Conservation (phyloP, 441 rosid genomes). For the Jatropha podagrica region DNA sequence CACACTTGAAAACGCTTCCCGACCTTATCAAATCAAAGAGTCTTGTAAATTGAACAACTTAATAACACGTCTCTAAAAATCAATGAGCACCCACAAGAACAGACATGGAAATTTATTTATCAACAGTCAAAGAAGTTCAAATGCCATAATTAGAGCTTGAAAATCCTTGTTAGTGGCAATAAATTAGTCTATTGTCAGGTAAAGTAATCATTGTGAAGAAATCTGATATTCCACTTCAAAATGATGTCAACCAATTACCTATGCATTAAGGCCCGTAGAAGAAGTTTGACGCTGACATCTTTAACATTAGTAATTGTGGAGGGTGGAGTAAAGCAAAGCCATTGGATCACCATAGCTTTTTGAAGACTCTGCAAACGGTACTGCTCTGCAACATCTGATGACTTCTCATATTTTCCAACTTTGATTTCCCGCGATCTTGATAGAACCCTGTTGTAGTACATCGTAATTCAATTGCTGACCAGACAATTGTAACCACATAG, state of each 20-base stretch:
- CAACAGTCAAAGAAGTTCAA: background rate
- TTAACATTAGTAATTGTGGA: slow-evolving; percentile 71
- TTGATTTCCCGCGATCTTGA: slow-evolving; percentile 89
- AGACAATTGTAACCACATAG: slow-evolving; percentile 12
- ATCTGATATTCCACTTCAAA: background rate
- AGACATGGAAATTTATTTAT: background rate
- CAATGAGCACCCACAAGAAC: background rate
- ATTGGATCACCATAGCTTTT: slow-evolving; percentile 92
- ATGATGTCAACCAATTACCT: slow-evolving; percentile 45
- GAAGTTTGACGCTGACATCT: slow-evolving; percentile 68
- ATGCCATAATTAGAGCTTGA: background rate
- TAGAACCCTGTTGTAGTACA: slow-evolving; percentile 63
- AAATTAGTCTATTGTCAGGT: background rate
- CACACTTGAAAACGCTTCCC: background rate
- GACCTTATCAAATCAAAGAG: background rate
- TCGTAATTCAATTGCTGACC: slow-evolving; percentile 22
- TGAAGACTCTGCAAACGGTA: slow-evolving; percentile 92
- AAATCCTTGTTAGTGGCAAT: background rate
- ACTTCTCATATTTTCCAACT: slow-evolving; percentile 67
- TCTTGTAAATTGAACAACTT: background rate
- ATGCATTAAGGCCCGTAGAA: slow-evolving; percentile 78
- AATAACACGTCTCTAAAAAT: background rate
- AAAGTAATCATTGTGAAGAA: background rate
- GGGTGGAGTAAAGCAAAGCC: slow-evolving; percentile 99
- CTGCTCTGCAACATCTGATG: slow-evolving; percentile 90